Evolutionary conservation across 768 basidiomycete species (phyloP).

Genomic region (Russula compacta): DNA sequence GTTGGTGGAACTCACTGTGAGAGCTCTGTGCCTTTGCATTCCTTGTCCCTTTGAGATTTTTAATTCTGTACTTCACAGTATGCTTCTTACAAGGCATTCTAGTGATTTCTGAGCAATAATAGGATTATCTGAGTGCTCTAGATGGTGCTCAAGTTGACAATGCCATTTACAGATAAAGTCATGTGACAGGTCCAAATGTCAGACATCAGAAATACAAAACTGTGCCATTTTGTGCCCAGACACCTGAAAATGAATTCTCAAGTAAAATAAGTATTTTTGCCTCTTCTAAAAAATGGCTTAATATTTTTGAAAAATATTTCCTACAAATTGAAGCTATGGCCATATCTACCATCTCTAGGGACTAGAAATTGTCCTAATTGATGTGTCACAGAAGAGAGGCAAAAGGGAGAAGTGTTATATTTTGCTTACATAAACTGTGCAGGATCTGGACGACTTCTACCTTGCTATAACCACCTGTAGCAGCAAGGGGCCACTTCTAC

Average conservation of each 20-base stretch:
- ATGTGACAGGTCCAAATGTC: background rate
- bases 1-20: background rate
- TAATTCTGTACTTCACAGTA: background rate
- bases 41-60: background rate
- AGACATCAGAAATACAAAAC: background rate
- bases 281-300: background rate
- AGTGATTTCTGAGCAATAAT: background rate
- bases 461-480: too few species aligned
- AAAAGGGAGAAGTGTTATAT: background rate
- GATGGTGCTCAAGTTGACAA: background rate
- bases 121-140: background rate
- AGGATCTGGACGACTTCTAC: background rate
- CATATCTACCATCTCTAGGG: background rate
- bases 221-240: background rate
- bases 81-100: background rate
- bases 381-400: background rate
- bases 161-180: background rate
- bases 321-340: background rate
- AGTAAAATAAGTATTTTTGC: background rate
- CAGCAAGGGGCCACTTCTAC: too few species aligned
- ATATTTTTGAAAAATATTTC: background rate
- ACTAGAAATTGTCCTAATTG: background rate
- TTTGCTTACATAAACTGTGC: background rate
- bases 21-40: background rate
- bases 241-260: background rate